Evolutionary conservation across 106 monocot species (phyloP).

Genomic region (Xerophyta viscosa): DNA sequence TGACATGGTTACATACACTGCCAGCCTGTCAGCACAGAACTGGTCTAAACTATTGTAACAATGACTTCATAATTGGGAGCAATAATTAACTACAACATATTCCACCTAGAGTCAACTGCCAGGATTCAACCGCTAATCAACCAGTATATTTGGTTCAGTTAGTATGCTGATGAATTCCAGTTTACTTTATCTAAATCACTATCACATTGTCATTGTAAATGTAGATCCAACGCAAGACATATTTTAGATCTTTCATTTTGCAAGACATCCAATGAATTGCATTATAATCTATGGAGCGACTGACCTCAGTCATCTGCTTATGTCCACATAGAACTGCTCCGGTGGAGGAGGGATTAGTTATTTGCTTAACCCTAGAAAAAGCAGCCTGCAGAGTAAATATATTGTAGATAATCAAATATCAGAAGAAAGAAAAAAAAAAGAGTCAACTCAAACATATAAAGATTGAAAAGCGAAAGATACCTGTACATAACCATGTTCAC

Average conservation of each 20-base stretch:
- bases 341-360: constrained; percentile 40
- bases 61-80: too few species aligned
- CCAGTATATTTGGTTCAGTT: too few species aligned
- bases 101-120: too few species aligned
- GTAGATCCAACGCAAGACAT: too few species aligned
- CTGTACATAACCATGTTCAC: constrained; percentile 92
- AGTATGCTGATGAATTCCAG: too few species aligned
- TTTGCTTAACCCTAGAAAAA: constrained; percentile 40
- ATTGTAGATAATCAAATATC: background rate
- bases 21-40: too few species aligned
- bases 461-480: constrained; percentile 14
- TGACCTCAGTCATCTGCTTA: constrained; percentile 67
- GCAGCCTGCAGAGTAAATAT: constrained; percentile 25
- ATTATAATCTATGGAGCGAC: background rate
- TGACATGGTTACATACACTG: too few species aligned
- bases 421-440: background rate
- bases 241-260: background rate
- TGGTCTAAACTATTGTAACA: too few species aligned
- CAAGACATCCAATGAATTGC: background rate
- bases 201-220: too few species aligned
- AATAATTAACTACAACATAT: too few species aligned
- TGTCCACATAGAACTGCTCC: constrained; percentile 74
- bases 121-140: too few species aligned
- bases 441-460: background rate
- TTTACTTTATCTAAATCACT: too few species aligned